Base-by-base conservation (phyloP, 768 basidiomycete species). In the Boletus barrowsii region DNA sequence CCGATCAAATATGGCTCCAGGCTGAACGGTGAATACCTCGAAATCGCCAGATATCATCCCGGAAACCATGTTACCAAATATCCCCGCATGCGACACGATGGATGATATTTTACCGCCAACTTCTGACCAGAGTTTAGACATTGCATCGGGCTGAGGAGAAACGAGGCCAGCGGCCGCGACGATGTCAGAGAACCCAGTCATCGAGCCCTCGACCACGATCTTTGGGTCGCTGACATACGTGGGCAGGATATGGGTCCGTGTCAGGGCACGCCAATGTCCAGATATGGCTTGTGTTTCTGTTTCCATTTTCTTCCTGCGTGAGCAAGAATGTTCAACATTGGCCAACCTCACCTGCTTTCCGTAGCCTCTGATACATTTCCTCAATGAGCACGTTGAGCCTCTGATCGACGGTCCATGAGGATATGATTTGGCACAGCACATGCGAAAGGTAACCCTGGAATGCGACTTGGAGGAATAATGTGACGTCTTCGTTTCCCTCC, bases 21-120 rank as follows among this genome's bases (percentile, higher is more conserved):
- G 55, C 18, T 11, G 24, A 5, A 42, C 29, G 8, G 37, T 4
- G 10, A 46, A 49, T 20, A 45, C 33, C 10, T 58, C 56, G n/a
- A 59, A 58, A 47, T 59, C 48, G 15, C 56, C 41, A 3, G 58
- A 53, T 9, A 58, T 13, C 5, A 59, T 47, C 3, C 29, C 55
- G 14, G 33, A 22, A 8, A 59, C 37, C 51, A 58, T 59, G 37
- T 53, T 20, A 9, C 37, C 40, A 4, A 52, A 42, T 10, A 17
- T 32, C 13, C 30, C 51, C 4, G 58, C 48, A 18, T 53, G 43
- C 4, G 30, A 26, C 5, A 58, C 15, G 10, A 22, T 20, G 7
- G 35, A 29, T 1, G 29, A 18, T 20, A 58, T 26, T 3, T 43
- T 53, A 7, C 47, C 8, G 20, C n/a, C 41, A 17, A 57, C 50